Evolutionary conservation across 2,329 filamentous ascomycete species (phyloP), one percentile per base, ranked within the genome.

Genomic region (Monosporascus sp.): DNA sequence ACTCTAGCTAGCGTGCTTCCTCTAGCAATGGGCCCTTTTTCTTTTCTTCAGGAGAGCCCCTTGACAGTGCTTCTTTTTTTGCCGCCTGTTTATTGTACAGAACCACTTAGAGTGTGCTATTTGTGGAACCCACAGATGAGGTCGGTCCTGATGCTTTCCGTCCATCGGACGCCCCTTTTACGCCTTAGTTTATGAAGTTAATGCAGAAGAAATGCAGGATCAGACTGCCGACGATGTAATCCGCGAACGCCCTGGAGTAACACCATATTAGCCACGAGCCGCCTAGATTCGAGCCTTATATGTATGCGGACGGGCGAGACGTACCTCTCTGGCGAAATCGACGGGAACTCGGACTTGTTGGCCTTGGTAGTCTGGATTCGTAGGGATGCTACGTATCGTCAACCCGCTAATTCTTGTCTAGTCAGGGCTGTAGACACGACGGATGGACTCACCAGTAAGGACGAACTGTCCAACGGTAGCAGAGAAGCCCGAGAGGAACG

Each of bases 121-220:
- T 34, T 34, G 31, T 14, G 11, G 9, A 34, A 34, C 11, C 31
- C 9, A 34, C 31, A 34, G 31, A 34, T 11, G 31, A 14, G 31
- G 31, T 5, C 11, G 31, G 31, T 34, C 11, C 31, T 34, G 31
- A 14, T 34, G 14, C 31, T 34, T 34, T 34, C 31, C 31, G 9
- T 31, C 27, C 31, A 34, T 34, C 11, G 11, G 2, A 14, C 31
- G 11, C 31, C 9, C 31, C 9, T 14, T 14, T 34, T 34, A 41
- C 38, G 20, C 42, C 25, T 78, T 80, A 99, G 81, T 99, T 99
- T 78, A 99, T 97, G 73, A 99, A 99, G 81, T 99, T 99, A 70
- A 97, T 85, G 74, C 92, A 97, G 80, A 99, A 99, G 77, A 97
- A 96, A 77, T 99, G 94, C 71, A 97, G 76, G 69, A 97, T 90